Evolutionary conservation across 169 alveolate genomes (phyloP), one percentile per base, ranked within the genome.

Genomic region (Plasmodium billcollinsi): DNA sequence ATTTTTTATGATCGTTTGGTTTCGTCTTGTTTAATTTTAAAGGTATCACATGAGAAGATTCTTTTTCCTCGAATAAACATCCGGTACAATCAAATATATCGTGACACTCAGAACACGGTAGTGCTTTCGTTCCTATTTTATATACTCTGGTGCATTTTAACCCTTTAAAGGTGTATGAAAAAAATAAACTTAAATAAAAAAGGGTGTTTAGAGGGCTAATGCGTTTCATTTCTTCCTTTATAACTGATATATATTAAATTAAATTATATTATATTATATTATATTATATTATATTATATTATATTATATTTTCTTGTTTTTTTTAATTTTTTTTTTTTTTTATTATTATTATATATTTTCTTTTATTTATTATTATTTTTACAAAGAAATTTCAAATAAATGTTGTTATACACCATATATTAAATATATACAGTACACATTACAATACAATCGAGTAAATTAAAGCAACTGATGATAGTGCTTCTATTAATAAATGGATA

Each of bases 81-180:
- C 66, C 91, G 54, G 43, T 70, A 39, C 91, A 83, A 20, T 83
- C 54, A 4, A 59, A 33, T 56, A 63, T 26, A 56, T 67, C 56
- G 6, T 33, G 45, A 47, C 91, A 83, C 20, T 83, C 61, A 15
- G 91, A 83, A 83, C 91, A 83, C 8, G 91, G 85, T 39, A 83
- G 54, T 11, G 83, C 58, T 18, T 70, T 62, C 21, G 45, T 8
- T 12, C 91, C 91, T 2, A 54, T 12, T 26, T 15, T 67, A 18
- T 69, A 69, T 26, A 83, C 7, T 61, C 59, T 83, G 26, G 21
- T 24, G 43, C 91, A 83, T 1, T 5, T 18, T 14, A 12, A 61
- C 18, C 62, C 91, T 14, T 33, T n/a, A n/a, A 29, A 83, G 3
- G 43, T 43, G 29, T 69, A 62, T 11, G 59, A 65, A 21, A 83